Conservation (phyloP, 2,329 filamentous ascomycete species). For the Diaporthe batatas region DNA sequence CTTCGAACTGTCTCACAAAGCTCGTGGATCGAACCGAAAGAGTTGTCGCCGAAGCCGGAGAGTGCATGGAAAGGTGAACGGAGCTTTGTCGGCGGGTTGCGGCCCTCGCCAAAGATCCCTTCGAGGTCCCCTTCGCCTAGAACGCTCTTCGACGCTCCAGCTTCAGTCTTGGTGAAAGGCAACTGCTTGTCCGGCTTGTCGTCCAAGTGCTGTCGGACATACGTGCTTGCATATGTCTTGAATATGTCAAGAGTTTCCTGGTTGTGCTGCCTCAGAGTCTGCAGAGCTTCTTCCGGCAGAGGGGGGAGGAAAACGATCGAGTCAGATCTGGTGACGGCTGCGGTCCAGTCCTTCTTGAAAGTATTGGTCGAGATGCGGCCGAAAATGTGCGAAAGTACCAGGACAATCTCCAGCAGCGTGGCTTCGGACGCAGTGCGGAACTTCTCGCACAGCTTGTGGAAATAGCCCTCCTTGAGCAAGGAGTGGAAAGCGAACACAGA, state of each 20-base stretch:
- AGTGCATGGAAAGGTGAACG: slow-evolving; percentile 79
- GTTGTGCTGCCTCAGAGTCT: slow-evolving; percentile 73
- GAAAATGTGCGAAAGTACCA: slow-evolving; percentile 80
- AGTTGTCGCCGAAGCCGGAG: slow-evolving; percentile 72
- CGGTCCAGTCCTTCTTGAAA: slow-evolving; percentile 58
- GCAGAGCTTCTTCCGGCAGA: slow-evolving; percentile 69
- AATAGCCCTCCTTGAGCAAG: slow-evolving; percentile 78
- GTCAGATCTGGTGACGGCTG: slow-evolving; percentile 67
- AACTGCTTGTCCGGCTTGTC: slow-evolving; percentile 65
- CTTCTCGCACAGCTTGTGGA: slow-evolving; percentile 71
- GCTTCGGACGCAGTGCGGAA: slow-evolving; percentile 63
- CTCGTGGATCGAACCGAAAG: slow-evolving; percentile 74
- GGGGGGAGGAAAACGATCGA: slow-evolving; percentile 76
- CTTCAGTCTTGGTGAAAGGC: slow-evolving; percentile 68
- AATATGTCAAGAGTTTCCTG: slow-evolving; percentile 75
- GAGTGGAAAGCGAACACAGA: slow-evolving; percentile 83
- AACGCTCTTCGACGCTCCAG: slow-evolving; percentile 52
- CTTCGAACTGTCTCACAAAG: slow-evolving; percentile 74
- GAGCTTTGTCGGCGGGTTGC: slow-evolving; percentile 57
- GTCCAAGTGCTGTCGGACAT: slow-evolving; percentile 72
- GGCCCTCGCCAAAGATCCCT: slow-evolving; percentile 41
- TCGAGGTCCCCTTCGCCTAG: slow-evolving; percentile 20
- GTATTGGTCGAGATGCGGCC: slow-evolving; percentile 66
- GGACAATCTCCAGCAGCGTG: slow-evolving; percentile 71
- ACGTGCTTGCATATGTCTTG: slow-evolving; percentile 77